These are phyloP conservation scores for Exophiala sp. DNA, from an alignment of 2,329 filamentous ascomycete species.

Conservation along the genomic window DNA sequence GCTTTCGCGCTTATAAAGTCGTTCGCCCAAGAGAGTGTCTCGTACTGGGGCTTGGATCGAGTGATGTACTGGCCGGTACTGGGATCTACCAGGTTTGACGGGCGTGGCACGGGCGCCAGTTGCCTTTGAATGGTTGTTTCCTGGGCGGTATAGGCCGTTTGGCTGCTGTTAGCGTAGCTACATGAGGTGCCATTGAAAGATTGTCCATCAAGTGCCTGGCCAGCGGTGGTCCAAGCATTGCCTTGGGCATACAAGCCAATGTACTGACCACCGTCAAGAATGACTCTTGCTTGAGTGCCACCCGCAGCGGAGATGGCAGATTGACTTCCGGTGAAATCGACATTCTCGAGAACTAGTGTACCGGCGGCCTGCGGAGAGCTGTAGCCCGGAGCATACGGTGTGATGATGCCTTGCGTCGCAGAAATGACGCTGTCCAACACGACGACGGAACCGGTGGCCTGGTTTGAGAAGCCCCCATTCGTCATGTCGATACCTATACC, in stretches of 20 bases:
- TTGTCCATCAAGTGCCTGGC: slow-evolving; percentile 19
- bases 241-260: slow-evolving; percentile 71
- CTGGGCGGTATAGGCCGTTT: slow-evolving; percentile 30
- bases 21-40: slow-evolving; percentile 32
- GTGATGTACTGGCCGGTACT: slow-evolving; percentile 52
- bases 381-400: slow-evolving; percentile 39
- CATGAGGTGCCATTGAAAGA: slow-evolving; percentile 28
- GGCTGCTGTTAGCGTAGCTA: slow-evolving; percentile 18
- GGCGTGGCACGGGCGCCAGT: slow-evolving; percentile 44
- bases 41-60: slow-evolving; percentile 55
- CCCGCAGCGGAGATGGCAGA: slow-evolving; percentile 41
- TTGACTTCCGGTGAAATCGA: slow-evolving; percentile 49
- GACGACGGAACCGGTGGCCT: slow-evolving; percentile 54
- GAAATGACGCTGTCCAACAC: slow-evolving; percentile 56
- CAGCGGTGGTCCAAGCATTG: slow-evolving; percentile 53
- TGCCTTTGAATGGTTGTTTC: slow-evolving; percentile 52
- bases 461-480: slow-evolving; percentile 36
- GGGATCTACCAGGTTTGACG: slow-evolving; percentile 41
- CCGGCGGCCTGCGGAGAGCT: slow-evolving; percentile 45
- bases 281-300: slow-evolving; percentile 34
- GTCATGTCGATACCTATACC: slow-evolving; percentile 51
- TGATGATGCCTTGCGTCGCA: slow-evolving; percentile 52
- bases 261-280: slow-evolving; percentile 45
- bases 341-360: slow-evolving; percentile 56
- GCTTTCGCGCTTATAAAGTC: slow-evolving; percentile 45